Evolutionary conservation across 2,329 filamentous ascomycete species (phyloP).

Genomic region (Drechslera avenae): DNA sequence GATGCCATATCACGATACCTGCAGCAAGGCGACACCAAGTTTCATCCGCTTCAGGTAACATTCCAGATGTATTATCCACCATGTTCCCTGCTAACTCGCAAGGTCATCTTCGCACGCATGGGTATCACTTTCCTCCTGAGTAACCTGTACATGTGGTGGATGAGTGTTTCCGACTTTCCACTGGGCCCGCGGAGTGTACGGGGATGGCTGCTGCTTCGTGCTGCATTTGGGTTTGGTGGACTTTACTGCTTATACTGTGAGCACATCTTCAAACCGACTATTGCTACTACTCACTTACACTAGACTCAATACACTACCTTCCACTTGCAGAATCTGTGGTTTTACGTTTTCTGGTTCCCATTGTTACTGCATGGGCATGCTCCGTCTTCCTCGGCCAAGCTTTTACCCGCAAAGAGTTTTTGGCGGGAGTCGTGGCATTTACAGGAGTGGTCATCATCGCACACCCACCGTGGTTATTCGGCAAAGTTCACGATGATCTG

Average conservation of each 20-base stretch:
- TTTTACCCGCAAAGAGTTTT: conserved; percentile 73
- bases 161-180: conserved; percentile 40
- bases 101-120: conserved; percentile 80
- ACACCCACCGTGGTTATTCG: conserved; percentile 64
- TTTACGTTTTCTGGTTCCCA: conserved; percentile 79
- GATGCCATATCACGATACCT: conserved; percentile 19
- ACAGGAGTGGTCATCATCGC: conserved; percentile 80
- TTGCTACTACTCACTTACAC: not conserved
- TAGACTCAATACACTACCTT: conserved; percentile 70
- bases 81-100: not conserved
- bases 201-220: conserved; percentile 9
- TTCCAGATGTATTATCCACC: no score
- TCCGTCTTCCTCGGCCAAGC: conserved; percentile 72
- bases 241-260: no score
- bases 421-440: conserved; percentile 73
- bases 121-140: conserved; percentile 69
- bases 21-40: conserved; percentile 16
- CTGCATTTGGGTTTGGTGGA: no score
- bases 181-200: conserved; percentile 16
- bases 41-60: conserved; percentile 18
- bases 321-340: conserved; percentile 83
- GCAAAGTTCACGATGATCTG: conserved; percentile 16
- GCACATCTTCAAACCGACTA: no score
- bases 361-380: conserved; percentile 75
- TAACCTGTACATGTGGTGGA: conserved; percentile 72